Evolutionary conservation across 2,329 filamentous ascomycete genomes (phyloP).

Genomic region (Pseudogymnoascus sp.): DNA sequence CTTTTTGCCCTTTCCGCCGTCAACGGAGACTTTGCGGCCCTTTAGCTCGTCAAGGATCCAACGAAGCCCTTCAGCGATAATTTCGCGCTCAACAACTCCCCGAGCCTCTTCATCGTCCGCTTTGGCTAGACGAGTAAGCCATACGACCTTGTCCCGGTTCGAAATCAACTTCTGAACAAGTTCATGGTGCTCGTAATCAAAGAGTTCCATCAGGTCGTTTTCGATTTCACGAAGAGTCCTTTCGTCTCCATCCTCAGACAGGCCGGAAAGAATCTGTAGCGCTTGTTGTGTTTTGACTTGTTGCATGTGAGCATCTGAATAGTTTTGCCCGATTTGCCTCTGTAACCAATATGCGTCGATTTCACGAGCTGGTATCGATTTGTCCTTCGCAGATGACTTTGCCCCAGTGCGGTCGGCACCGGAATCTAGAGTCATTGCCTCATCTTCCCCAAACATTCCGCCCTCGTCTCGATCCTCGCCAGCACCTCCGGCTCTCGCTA

Average conservation of each 20-base stretch:
- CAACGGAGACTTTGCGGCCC: constrained; percentile 57
- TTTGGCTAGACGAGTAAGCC: constrained; percentile 81
- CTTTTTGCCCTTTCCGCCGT: constrained; percentile 50
- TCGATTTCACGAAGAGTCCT: constrained; percentile 87
- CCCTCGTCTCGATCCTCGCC: constrained; percentile 43
- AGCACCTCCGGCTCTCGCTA: constrained; percentile 43
- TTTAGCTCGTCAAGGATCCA: constrained; percentile 82
- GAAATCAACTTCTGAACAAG: constrained; percentile 83
- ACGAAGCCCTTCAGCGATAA: constrained; percentile 79
- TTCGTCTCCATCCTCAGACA: constrained; percentile 70
- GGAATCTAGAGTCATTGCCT: constrained; percentile 79
- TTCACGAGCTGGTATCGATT: constrained; percentile 71
- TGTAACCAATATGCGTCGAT: constrained; percentile 98
- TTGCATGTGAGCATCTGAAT: constrained; percentile 85
- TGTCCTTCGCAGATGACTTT: constrained; percentile 41
- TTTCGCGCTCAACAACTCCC: constrained; percentile 76
- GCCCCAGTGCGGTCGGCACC: constrained; percentile 43
- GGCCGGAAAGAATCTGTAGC: constrained; percentile 72
- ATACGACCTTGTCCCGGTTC: constrained; percentile 90
- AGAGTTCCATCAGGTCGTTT: constrained; percentile 96
- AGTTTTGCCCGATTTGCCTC: constrained; percentile 79
- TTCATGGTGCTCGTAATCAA: constrained; percentile 94
- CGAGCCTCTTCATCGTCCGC: constrained; percentile 74
- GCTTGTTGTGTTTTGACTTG: constrained; percentile 86
- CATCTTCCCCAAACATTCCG: constrained; percentile 48